phyloP scores from a whole-genome alignment of 2,329 filamentous ascomycete species.

The Bretziella fagacearum region DNA sequence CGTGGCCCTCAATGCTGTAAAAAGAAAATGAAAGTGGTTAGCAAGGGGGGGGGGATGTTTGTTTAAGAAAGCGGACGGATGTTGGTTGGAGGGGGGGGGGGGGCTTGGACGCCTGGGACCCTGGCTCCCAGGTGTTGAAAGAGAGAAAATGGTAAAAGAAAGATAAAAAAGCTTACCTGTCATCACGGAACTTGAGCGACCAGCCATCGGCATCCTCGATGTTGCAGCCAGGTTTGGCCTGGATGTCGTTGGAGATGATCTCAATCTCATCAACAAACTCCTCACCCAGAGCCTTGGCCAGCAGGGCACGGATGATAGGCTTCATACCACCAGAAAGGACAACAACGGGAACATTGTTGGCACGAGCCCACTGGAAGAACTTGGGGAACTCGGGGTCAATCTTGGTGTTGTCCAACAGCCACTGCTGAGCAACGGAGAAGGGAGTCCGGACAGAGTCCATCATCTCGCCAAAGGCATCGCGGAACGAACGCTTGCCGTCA shows the following conservation, averaged over 20 bases:
- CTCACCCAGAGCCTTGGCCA: slow-evolving; percentile 62
- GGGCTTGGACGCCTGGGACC: neutral
- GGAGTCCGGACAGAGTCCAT: slow-evolving; percentile 70
- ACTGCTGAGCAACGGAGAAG: slow-evolving; percentile 65
- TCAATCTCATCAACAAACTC: slow-evolving; percentile 61
- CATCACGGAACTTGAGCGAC: slow-evolving; percentile 78
- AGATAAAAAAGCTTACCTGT: slow-evolving; percentile 22
- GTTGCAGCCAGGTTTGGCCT: slow-evolving; percentile 42
- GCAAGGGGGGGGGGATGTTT: slow-evolving; percentile 8
- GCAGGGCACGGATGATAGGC: slow-evolving; percentile 70
- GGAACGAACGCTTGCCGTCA: slow-evolving; percentile 51
- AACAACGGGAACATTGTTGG: slow-evolving; percentile 77
- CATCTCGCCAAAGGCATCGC: slow-evolving; percentile 81
- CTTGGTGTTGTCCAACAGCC: slow-evolving; percentile 65
- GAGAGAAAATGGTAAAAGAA: neutral
- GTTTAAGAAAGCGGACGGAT: neutral
- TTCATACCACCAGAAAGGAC: slow-evolving; percentile 87
- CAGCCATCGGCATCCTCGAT: slow-evolving; percentile 72
- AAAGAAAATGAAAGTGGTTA: slow-evolving; percentile 14
- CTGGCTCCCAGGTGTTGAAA: neutral
- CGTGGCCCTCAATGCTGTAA: slow-evolving; percentile 69
- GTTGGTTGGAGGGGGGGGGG: neutral
- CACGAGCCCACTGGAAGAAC: slow-evolving; percentile 70
- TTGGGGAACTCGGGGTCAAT: slow-evolving; percentile 76
- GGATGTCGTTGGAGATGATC: slow-evolving; percentile 78